phyloP scores from a whole-genome alignment of 2,329 filamentous ascomycete genomes.

The Stachybotrys echinatus region DNA sequence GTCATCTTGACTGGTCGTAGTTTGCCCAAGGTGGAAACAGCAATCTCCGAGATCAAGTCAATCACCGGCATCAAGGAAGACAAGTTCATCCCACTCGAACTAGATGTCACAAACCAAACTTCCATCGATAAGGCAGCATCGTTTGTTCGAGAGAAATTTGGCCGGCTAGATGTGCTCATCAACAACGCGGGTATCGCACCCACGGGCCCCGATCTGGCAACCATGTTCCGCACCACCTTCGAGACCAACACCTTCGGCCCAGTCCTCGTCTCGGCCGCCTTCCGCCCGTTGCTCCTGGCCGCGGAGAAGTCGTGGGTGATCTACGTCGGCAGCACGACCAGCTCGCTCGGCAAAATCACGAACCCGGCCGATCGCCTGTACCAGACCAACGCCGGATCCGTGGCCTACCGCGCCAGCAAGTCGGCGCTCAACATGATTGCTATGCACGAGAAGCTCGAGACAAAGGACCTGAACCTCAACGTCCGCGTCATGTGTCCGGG shows the following conservation, averaged over 20 bases:
- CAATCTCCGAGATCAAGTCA: conserved; percentile 2
- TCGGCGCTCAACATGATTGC: neutral
- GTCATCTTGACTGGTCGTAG: conserved; percentile 1
- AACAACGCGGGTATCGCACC: conserved; percentile 32
- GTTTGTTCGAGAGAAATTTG: conserved; percentile 20
- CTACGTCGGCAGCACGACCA: neutral
- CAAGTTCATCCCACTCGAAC: conserved; percentile 29
- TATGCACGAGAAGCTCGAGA: conserved; percentile 1
- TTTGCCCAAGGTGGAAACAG: neutral
- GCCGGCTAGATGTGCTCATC: conserved; percentile 31
- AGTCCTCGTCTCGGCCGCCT: conserved; percentile 2
- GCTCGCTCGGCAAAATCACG: neutral
- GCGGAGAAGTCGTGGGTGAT: neutral
- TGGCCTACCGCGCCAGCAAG: conserved; percentile 1
- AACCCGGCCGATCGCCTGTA: neutral
- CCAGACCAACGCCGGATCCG: neutral
- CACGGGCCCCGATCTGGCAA: neutral
- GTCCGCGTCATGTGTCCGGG: neutral
- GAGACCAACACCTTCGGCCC: conserved; percentile 3
- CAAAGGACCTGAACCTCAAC: neutral
- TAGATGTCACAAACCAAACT: conserved; percentile 27
- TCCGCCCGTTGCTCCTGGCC: conserved; percentile 1
- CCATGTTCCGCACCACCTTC: conserved; percentile 2
- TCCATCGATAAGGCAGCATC: conserved; percentile 23
- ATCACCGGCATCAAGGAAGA: neutral